phyloP scores from a whole-genome alignment of 371 early-diverging fungal genomes.

The Sporodiniella umbellata region DNA sequence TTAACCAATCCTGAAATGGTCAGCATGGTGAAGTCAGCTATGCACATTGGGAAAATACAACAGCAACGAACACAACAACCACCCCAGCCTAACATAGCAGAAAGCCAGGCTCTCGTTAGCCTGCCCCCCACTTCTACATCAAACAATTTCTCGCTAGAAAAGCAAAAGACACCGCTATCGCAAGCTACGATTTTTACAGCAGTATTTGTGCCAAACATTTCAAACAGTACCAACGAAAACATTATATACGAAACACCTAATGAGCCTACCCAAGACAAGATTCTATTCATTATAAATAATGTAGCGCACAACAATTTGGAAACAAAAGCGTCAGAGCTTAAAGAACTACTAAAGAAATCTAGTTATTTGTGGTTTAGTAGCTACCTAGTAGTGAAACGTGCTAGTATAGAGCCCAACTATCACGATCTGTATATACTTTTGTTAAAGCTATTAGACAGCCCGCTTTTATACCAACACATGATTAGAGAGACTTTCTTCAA shows the following conservation, averaged over 20 bases:
- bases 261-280: constrained; percentile 84
- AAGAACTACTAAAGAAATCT: constrained; percentile 58
- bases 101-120: constrained; percentile 6
- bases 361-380: constrained; percentile 89
- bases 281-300: constrained; percentile 96
- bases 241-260: constrained; percentile 57
- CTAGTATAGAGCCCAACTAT: constrained; percentile 93
- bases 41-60: constrained; percentile 23
- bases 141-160: constrained; percentile 15
- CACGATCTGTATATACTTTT: constrained; percentile 84
- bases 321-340: constrained; percentile 77
- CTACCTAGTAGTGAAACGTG: constrained; percentile 91
- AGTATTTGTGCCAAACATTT: constrained; percentile 36
- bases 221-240: constrained; percentile 13
- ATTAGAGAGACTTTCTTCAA: constrained; percentile 87
- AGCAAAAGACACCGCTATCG: constrained; percentile 7
- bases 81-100: background rate
- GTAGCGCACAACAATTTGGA: constrained; percentile 85
- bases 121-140: constrained; percentile 13
- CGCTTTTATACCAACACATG: constrained; percentile 64
- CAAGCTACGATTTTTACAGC: constrained; percentile 61
- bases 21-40: constrained; percentile 44
- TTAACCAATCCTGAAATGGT: constrained; percentile 77
- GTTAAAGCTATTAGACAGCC: constrained; percentile 66
- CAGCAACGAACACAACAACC: constrained; percentile 14